These are phyloP conservation scores for Umbelopsis sp. DNA, from an alignment of 371 early-diverging fungal species.

Conservation along the genomic window DNA sequence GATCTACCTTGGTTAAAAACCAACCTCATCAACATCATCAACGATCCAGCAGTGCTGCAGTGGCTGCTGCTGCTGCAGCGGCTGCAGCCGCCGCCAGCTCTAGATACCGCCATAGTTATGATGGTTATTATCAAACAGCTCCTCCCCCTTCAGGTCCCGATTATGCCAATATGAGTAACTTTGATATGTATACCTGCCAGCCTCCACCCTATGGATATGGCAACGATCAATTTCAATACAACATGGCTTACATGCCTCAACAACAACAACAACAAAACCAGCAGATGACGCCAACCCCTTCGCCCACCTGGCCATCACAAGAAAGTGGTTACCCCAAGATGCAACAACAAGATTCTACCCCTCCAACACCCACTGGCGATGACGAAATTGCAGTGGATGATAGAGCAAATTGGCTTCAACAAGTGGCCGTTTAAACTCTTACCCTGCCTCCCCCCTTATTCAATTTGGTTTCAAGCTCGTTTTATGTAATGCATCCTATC, in stretches of 20 bases:
- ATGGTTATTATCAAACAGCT: neutral
- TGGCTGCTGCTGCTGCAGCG: constrained; percentile 20
- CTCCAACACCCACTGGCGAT: constrained; percentile 11
- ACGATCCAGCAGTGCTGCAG: constrained; percentile 15
- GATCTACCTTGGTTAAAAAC: neutral
- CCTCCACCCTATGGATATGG: constrained; percentile 14
- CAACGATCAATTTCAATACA: constrained; percentile 15
- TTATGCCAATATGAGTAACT: constrained; percentile 12
- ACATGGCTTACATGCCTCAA: constrained; percentile 4
- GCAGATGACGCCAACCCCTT: constrained; percentile 15
- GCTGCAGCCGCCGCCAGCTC: constrained; percentile 15
- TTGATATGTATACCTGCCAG: constrained; percentile 15
- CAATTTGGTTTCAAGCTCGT: constrained; percentile 18
- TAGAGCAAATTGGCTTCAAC: constrained; percentile 19
- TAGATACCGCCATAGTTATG: constrained; percentile 13
- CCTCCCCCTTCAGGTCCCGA: constrained; percentile 1
- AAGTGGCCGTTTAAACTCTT: constrained; percentile 13
- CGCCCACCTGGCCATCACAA: constrained; percentile 12
- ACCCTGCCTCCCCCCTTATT: neutral
- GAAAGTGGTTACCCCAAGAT: constrained; percentile 16
- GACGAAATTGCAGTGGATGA: constrained; percentile 11
- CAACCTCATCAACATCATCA: constrained; percentile 18
- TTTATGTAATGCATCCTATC: constrained; percentile 17
- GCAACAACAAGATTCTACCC: constrained; percentile 13
- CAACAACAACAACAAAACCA: constrained; percentile 7